These are phyloP conservation scores for Lasiodiplodia citricola DNA, from an alignment of 2,329 filamentous ascomycete genomes.

Conservation along the genomic window DNA sequence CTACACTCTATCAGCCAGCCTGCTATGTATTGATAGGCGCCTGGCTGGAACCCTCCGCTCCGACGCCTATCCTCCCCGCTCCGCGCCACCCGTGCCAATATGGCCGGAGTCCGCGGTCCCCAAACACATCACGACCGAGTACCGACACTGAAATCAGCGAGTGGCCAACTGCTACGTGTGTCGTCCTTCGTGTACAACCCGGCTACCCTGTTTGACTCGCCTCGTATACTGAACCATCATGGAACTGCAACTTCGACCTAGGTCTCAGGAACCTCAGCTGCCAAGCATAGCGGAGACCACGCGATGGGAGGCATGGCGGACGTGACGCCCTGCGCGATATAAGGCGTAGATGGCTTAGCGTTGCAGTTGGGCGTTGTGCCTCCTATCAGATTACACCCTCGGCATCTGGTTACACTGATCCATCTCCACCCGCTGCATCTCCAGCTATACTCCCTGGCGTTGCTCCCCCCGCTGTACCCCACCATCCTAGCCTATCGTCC, in stretches of 20 bases:
- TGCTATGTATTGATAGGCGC: not conserved
- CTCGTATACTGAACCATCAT: not conserved
- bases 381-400: not conserved
- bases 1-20: not conserved
- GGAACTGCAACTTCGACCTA: not conserved
- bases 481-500: conserved; percentile 12
- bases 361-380: not conserved
- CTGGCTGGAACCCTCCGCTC: not conserved
- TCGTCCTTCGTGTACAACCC: too few relatives aligned
- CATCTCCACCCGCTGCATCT: conserved; percentile 1
- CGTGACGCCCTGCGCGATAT: not conserved
- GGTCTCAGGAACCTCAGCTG: not conserved
- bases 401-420: not conserved
- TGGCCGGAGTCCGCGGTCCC: too few relatives aligned
- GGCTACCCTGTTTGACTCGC: not conserved
- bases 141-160: too few relatives aligned
- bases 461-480: not conserved
- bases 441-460: not conserved
- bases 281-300: conserved; percentile 6
- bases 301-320: not conserved
- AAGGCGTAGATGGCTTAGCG: conserved; percentile 9
- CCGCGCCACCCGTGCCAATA: too few relatives aligned
- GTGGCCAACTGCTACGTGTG: not conserved
- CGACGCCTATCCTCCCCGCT: too few relatives aligned
- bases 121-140: too few relatives aligned